Conservation (phyloP, 768 basidiomycete species). For the Mycena epipterygia region DNA sequence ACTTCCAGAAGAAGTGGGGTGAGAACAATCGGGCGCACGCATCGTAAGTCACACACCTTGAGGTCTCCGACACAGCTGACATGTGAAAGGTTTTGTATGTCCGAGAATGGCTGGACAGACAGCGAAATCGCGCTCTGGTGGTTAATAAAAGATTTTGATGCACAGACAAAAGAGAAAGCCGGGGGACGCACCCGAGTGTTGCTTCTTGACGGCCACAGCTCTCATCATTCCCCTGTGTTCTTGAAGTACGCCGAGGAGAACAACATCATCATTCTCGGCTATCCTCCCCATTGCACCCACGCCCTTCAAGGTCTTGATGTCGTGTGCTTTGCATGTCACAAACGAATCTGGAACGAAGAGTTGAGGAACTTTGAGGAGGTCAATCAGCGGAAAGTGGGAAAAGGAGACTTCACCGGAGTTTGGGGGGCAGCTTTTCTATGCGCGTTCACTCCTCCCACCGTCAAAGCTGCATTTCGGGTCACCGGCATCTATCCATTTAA, state of each 20-base stretch:
- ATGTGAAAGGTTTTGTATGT: slow-evolving; percentile 34
- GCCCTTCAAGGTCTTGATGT: slow-evolving; percentile 8
- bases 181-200: slow-evolving; percentile 20
- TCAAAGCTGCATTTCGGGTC: too few species aligned
- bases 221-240: slow-evolving; percentile 23
- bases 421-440: too few species aligned
- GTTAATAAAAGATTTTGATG: slow-evolving; percentile 38
- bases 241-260: not conserved
- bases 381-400: too few species aligned
- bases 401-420: too few species aligned
- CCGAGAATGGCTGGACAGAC: slow-evolving; percentile 42
- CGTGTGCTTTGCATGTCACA: not conserved
- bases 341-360: too few species aligned
- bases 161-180: slow-evolving; percentile 26
- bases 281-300: slow-evolving; percentile 27
- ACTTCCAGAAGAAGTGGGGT: slow-evolving; percentile 21
- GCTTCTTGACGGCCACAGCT: too few species aligned
- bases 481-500: too few species aligned
- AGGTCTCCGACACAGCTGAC: not conserved
- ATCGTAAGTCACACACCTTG: slow-evolving; percentile 25
- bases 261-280: slow-evolving; percentile 17
- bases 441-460: too few species aligned
- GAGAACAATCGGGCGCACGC: slow-evolving; percentile 32
- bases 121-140: slow-evolving; percentile 32
- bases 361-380: too few species aligned